Percentiles rank a stretch among this genome's conserved stretches.
Evolutionary conservation across 768 basidiomycete genomes (phyloP).

Genomic region (Serendipita sp.): DNA sequence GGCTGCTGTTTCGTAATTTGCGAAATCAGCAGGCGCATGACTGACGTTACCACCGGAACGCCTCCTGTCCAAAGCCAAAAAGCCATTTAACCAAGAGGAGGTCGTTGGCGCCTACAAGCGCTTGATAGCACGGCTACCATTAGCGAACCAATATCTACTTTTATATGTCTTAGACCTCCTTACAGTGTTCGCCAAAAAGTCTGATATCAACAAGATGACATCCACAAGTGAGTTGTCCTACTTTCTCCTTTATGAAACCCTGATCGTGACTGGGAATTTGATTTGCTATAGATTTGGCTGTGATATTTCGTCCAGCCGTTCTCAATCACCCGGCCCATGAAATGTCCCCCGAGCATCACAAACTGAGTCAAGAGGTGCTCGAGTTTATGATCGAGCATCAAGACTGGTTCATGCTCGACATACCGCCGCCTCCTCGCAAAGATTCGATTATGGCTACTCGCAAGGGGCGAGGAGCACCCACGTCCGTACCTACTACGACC

Average conservation of each 20-base stretch:
- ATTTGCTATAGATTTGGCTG: conserved; percentile 61
- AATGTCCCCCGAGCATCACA: conserved; percentile 71
- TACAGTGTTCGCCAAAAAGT: conserved; percentile 83
- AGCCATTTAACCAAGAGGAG: conserved; percentile 50
- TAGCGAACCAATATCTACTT: conserved; percentile 85
- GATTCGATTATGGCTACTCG: not conserved
- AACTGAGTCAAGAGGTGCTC: conserved; percentile 73
- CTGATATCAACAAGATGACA: conserved; percentile 89
- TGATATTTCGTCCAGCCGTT: conserved; percentile 91
- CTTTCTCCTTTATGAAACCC: not conserved
- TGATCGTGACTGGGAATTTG: not conserved
- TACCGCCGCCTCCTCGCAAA: conserved; percentile 44
- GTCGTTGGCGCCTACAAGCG: conserved; percentile 66
- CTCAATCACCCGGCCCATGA: conserved; percentile 81
- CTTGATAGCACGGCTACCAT: conserved; percentile 71
- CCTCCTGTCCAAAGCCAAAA: conserved; percentile 32
- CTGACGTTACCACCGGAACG: not conserved
- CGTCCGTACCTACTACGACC: not conserved
- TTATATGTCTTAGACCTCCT: conserved; percentile 92
- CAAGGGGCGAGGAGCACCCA: not conserved
- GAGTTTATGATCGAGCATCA: conserved; percentile 95
- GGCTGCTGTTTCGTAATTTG: not conserved
- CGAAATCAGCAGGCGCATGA: not conserved
- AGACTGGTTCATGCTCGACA: conserved; percentile 86
- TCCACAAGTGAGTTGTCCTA: conserved; percentile 56